Percentiles rank a stretch among this genome's conserved stretches.
phyloP scores from a whole-genome alignment of 257 asterid genomes.

The Ophiorrhiza pumila region DNA sequence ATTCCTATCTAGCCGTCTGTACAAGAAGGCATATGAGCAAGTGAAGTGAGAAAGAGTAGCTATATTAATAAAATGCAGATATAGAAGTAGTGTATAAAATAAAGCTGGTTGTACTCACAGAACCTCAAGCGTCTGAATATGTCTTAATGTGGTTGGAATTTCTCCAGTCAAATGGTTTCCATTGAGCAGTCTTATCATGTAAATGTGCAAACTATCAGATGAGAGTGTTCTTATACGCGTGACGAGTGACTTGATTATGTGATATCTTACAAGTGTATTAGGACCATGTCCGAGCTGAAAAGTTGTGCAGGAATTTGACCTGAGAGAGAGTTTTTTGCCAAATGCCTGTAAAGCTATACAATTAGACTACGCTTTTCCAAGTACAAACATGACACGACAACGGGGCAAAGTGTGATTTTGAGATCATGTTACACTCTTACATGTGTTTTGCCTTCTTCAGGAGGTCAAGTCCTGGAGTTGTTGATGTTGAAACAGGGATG shows the following conservation, averaged over 20 bases:
- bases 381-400: not conserved
- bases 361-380: constrained; percentile 14
- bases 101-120: constrained; percentile 19
- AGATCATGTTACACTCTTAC: constrained; percentile 36
- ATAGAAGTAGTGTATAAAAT: no score
- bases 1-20: constrained; percentile 81
- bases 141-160: constrained; percentile 25
- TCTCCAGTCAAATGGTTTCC: constrained; percentile 24
- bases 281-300: constrained; percentile 60
- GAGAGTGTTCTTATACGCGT: not conserved
- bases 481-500: constrained; percentile 60
- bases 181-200: constrained; percentile 20
- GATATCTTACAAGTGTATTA: constrained; percentile 65
- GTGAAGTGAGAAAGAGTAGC: not conserved
- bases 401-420: not conserved
- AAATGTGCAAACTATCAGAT: not conserved
- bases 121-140: constrained; percentile 29
- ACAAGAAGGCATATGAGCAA: not conserved
- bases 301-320: constrained; percentile 65
- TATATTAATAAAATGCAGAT: not conserved
- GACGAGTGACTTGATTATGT: not conserved
- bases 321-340: constrained; percentile 64
- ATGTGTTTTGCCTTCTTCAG: constrained; percentile 80
- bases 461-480: constrained; percentile 64
- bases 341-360: constrained; percentile 51